Conservation (phyloP, 345 rosid genomes). For the Erodium maritimum region DNA sequence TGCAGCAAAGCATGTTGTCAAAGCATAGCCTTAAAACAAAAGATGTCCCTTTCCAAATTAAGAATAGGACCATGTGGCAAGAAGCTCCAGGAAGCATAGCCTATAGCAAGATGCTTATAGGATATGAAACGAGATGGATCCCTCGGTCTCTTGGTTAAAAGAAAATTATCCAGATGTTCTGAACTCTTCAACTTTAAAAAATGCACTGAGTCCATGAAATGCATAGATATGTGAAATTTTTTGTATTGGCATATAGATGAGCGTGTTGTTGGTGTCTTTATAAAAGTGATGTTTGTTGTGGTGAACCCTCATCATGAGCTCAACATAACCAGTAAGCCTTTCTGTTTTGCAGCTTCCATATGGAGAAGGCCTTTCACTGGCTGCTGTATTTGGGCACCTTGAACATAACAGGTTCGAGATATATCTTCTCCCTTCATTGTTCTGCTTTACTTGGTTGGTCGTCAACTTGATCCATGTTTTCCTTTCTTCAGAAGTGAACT, state of each 20-base stretch:
- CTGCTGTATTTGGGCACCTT: slow-evolving; percentile 73
- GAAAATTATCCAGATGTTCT: no score
- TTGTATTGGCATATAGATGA: no score
- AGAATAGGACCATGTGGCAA: not conserved
- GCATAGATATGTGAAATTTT: not conserved
- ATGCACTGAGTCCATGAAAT: not conserved
- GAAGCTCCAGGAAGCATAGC: not conserved
- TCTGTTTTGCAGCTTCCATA: slow-evolving; percentile 60
- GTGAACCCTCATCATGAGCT: not conserved
- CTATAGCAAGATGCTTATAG: not conserved
- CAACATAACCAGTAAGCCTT: slow-evolving; percentile 4
- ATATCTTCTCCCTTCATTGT: not conserved
- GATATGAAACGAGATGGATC: not conserved
- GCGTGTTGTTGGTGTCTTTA: no score
- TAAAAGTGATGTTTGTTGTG: not conserved
- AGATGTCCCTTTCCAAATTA: no score
- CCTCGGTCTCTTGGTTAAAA: not conserved
- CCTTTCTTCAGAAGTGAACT: slow-evolving; percentile 36
- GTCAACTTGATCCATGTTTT: slow-evolving; percentile 2
- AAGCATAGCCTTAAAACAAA: not conserved
- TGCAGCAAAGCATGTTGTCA: not conserved
- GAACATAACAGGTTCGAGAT: slow-evolving; percentile 60
- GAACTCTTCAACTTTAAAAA: no score
- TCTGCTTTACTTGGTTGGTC: not conserved
- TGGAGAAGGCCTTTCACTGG: slow-evolving; percentile 59